phyloP scores from a whole-genome alignment of 305 asterid species.

The Fraxinus velutina region DNA sequence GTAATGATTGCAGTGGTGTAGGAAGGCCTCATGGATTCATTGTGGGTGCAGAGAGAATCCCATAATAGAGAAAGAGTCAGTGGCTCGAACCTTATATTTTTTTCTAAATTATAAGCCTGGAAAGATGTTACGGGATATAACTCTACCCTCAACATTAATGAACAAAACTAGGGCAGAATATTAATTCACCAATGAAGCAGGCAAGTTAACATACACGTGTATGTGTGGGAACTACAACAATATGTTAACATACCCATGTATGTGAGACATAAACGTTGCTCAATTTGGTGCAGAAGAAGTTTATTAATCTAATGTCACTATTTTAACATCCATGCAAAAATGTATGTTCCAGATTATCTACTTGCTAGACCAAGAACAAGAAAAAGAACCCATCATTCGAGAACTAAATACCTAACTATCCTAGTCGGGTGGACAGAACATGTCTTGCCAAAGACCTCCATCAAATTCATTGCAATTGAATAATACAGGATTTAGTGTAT shows the following conservation, averaged over 20 bases:
- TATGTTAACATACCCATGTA: not conserved
- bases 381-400: not conserved
- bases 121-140: not conserved
- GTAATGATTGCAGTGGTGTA: not conserved
- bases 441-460: not conserved
- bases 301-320: not conserved
- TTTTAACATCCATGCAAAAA: not conserved
- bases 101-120: not conserved
- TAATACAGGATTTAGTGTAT: not conserved
- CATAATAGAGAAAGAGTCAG: not conserved
- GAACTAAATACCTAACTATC: not conserved
- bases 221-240: not conserved
- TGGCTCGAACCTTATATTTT: not conserved
- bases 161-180: not conserved
- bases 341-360: not conserved
- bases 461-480: not conserved
- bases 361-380: not conserved
- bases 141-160: not conserved
- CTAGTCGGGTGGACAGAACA: not conserved
- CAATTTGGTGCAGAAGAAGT: not conserved
- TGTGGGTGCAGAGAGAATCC: not conserved
- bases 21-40: not conserved
- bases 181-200: not conserved
- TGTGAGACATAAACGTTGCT: not conserved
- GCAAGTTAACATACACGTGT: not conserved